Base-by-base conservation (phyloP, 352 stramenopile genomes). In the Phytophthora lateralis region DNA sequence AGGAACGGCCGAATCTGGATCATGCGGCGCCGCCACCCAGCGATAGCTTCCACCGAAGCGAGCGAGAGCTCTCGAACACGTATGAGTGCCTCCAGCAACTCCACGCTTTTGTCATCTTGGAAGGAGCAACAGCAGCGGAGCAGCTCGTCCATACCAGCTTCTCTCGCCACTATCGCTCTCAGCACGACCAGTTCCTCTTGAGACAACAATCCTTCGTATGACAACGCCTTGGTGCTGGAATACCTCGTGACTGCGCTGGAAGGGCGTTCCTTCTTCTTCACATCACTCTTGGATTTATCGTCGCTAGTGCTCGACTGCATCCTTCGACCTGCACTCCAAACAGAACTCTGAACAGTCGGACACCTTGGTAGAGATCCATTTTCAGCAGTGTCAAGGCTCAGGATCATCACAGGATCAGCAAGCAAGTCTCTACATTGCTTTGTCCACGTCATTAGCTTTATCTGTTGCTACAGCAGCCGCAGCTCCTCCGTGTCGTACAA, bases 121-220 rank as follows among this genome's bases (percentile, higher is more conserved):
- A 93, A 86, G 4, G 47, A 51, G 27, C 69, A 86, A 54, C 78
- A 89, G 26, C 59, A 71, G 14, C 60, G 46, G 9, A 93, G 55
- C 18, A 91, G 34, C 17, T 73, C 43, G 41, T 93, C 80, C 12
- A 91, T 45, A 12, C 70, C 77, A 12, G 75, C 58, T 60, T 93
- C 84, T 34, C 84, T 65, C 8, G 73, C 73, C 14, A 93, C 73
- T 54, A 93, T 90, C 12, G 80, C 66, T 52, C 64, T 70, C 30
- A 93, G 48, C n/a, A 90, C 78, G 2, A 59, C 51, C n/a, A 93
- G 56, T 47, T 91, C 84, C 54, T 91, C 82, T 12, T 77, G 58
- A 17, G 80, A 78, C 32, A 91, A 64, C 32, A 80, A 54, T 2
- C 73, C 66, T 57, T 91, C 79, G 20, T 80, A 75, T n/a, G 72